phyloP scores from a whole-genome alignment of 1,284 basidiomycete species.

The Fereydounia khargensis region DNA sequence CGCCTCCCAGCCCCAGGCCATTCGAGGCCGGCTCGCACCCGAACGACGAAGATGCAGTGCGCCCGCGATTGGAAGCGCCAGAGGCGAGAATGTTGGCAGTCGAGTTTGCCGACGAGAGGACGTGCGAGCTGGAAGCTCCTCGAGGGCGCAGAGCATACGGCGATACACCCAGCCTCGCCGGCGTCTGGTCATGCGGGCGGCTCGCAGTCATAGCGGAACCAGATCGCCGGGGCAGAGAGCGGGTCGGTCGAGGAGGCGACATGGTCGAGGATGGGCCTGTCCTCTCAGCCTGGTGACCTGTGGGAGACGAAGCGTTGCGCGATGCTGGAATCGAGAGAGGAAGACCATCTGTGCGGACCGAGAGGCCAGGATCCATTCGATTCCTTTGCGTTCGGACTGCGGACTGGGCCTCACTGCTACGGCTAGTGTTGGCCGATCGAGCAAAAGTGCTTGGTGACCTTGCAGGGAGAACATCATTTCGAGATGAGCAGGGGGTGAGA shows the following conservation, averaged over 20 bases:
- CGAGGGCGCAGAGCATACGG: constrained; percentile 21
- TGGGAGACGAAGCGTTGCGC: too few relatives aligned
- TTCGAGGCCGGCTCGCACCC: constrained; percentile 6
- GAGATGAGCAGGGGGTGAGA: too few relatives aligned
- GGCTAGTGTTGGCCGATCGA: too few relatives aligned
- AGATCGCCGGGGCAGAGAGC: background rate
- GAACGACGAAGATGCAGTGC: constrained; percentile 5
- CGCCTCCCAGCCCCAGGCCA: background rate
- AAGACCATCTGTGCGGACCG: too few relatives aligned
- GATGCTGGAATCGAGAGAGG: too few relatives aligned
- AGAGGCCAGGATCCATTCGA: too few relatives aligned
- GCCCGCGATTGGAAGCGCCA: background rate
- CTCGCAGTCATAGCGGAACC: background rate
- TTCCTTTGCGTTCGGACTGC: too few relatives aligned
- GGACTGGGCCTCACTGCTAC: background rate
- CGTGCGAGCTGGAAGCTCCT: constrained; percentile 14
- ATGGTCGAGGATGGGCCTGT: background rate
- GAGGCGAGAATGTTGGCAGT: constrained; percentile 30
- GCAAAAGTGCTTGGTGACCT: too few relatives aligned
- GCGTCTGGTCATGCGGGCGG: background rate
- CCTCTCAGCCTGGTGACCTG: too few relatives aligned
- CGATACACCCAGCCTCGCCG: constrained; percentile 1
- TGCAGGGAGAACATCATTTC: too few relatives aligned
- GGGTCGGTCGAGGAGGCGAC: background rate
- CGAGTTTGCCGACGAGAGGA: constrained; percentile 16